Conservation (phyloP, 1,284 basidiomycete genomes). For the Fomitopsis schrenkii region DNA sequence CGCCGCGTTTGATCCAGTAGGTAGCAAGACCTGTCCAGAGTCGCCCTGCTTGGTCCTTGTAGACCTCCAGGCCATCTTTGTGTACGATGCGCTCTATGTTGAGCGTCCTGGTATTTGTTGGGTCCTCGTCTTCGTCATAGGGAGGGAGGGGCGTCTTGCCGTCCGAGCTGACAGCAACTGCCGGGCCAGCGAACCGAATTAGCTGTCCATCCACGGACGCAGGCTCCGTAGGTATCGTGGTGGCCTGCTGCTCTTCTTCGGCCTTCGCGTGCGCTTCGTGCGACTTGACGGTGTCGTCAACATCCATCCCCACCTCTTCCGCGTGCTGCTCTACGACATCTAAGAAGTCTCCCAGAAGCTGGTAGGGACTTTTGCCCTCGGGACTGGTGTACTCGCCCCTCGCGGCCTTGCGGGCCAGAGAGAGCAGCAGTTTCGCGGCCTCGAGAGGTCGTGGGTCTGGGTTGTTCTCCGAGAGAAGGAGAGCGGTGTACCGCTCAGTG, state of each 20-base stretch:
- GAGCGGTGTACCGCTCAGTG: conserved; percentile 80
- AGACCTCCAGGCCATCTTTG: conserved; percentile 82
- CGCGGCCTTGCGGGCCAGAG: conserved; percentile 79
- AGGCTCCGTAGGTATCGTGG: conserved; percentile 31
- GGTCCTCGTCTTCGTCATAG: conserved; percentile 83
- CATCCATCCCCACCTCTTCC: conserved; percentile 89
- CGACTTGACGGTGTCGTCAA: conserved; percentile 64
- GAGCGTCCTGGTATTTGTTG: conserved; percentile 66
- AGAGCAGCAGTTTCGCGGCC: conserved; percentile 88
- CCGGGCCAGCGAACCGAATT: conserved; percentile 73
- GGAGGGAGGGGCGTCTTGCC: conserved; percentile 42
- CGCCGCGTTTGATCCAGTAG: conserved; percentile 97
- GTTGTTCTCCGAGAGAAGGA: conserved; percentile 68
- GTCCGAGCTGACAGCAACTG: conserved; percentile 49
- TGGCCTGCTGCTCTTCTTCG: conserved; percentile 26
- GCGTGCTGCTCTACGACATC: conserved; percentile 90
- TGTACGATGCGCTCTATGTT: conserved; percentile 87
- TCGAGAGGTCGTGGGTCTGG: conserved; percentile 82
- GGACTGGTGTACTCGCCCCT: conserved; percentile 83
- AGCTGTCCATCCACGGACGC: conserved; percentile 59
- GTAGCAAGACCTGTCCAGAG: conserved; percentile 97
- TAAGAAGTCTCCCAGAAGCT: conserved; percentile 90
- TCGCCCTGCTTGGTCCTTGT: conserved; percentile 95
- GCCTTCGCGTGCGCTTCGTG: conserved; percentile 40
- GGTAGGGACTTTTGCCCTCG: conserved; percentile 95